Conservation (phyloP, 805 yeast species). For the Blastobotrys muscicola region DNA sequence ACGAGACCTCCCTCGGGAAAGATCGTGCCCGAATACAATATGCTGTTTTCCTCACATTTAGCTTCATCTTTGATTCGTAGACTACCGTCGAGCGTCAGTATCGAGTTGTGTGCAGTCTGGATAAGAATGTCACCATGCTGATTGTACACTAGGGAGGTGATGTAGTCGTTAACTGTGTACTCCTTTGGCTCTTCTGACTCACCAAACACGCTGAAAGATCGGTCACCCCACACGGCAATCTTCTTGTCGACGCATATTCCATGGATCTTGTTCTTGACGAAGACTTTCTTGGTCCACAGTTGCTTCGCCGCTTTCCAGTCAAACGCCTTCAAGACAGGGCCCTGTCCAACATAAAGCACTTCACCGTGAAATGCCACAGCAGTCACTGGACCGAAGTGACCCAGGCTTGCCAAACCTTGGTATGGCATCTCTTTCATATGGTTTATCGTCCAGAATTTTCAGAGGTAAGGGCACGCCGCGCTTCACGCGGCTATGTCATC, state of each 20-base stretch:
- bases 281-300: conserved; percentile 37
- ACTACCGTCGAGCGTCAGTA: conserved; percentile 32
- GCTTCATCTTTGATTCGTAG: conserved; percentile 26
- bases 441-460: neutral
- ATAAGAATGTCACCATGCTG: conserved; percentile 34
- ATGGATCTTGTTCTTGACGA: conserved; percentile 73
- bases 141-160: conserved; percentile 45
- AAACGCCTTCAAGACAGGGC: conserved; percentile 53
- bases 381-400: conserved; percentile 50
- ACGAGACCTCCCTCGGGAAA: conserved; percentile 35
- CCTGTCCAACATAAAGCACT: conserved; percentile 54
- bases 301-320: conserved; percentile 34
- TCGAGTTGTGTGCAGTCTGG: conserved; percentile 72
- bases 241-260: conserved; percentile 43
- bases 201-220: conserved; percentile 26
- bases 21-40: conserved; percentile 80
- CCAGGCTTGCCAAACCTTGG: neutral
- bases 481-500: neutral
- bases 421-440: too few relatives aligned
- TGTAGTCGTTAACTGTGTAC: conserved; percentile 60
- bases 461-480: neutral
- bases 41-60: conserved; percentile 62
- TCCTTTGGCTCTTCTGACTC: conserved; percentile 20
- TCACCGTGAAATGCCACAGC: conserved; percentile 38
- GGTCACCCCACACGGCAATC: conserved; percentile 50